phyloP scores from a whole-genome alignment of 306 rosid genomes.

The Leucaena leucocephala region DNA sequence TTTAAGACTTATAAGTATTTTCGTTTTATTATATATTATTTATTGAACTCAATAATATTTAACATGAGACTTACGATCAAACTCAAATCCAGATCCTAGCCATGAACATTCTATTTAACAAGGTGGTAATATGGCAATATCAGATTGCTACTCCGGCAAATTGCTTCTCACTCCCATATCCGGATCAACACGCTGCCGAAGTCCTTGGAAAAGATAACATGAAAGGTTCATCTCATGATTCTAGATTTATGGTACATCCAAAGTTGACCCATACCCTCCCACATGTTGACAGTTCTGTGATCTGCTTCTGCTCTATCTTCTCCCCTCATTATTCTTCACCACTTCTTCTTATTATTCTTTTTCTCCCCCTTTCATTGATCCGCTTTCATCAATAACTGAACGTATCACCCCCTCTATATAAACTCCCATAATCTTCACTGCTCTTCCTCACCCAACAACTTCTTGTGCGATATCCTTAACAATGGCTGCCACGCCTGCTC shows the following conservation, averaged over 20 bases:
- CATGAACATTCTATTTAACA: background rate
- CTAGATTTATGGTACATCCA: background rate
- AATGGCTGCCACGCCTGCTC: slow-evolving; percentile 44
- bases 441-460: slow-evolving; percentile 32
- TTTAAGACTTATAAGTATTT: no score
- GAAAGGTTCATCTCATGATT: background rate
- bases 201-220: background rate
- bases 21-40: background rate
- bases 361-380: background rate
- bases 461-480: background rate
- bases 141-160: slow-evolving; percentile 1
- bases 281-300: background rate
- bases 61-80: no score
- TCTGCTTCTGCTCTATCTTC: background rate
- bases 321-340: background rate
- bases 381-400: slow-evolving; percentile 25
- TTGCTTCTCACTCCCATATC: slow-evolving; percentile 5
- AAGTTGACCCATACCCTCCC: background rate
- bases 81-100: background rate
- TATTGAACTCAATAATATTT: no score
- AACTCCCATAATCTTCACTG: background rate
- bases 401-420: background rate
- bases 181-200: background rate
- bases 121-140: background rate
- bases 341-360: background rate